phyloP scores from a whole-genome alignment of 495 filamentous ascomycete genomes.

The Neurospora sp. region DNA sequence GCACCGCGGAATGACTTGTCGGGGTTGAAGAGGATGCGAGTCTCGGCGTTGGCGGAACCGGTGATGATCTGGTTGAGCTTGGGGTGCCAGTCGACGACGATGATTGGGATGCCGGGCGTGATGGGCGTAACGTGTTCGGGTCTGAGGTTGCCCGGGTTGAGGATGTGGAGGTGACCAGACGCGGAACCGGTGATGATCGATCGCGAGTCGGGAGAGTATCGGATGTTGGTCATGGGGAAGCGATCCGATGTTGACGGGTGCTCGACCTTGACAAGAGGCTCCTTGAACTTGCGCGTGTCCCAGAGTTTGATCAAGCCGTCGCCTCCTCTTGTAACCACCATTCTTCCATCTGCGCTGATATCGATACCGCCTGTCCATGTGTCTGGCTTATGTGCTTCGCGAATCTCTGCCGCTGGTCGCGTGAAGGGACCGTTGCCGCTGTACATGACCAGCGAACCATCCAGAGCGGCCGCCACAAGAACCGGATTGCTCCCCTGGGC shows the following conservation, averaged over 20 bases:
- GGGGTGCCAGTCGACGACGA: conserved; percentile 81
- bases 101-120: conserved; percentile 70
- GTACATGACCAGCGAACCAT: conserved; percentile 90
- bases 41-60: conserved; percentile 80
- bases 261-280: conserved; percentile 66
- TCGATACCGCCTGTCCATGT: conserved; percentile 95
- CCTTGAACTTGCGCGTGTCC: conserved; percentile 95
- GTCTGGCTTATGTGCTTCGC: conserved; percentile 68
- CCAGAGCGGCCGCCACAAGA: conserved; percentile 78
- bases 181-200: conserved; percentile 83
- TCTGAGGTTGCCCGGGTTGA: conserved; percentile 81
- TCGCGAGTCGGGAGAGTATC: conserved; percentile 72
- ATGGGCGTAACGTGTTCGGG: conserved; percentile 77
- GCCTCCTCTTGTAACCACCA: conserved; percentile 80
- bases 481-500: conserved; percentile 66
- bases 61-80: conserved; percentile 95
- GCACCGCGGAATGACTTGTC: conserved; percentile 69
- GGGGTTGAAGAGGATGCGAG: conserved; percentile 85
- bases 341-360: conserved; percentile 80
- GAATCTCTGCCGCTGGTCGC: conserved; percentile 77
- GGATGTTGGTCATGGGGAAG: conserved; percentile 75
- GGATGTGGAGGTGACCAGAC: conserved; percentile 78
- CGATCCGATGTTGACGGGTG: conserved; percentile 75
- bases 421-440: conserved; percentile 76
- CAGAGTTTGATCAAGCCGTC: conserved; percentile 79